These are phyloP conservation scores for Sicyos edulis DNA, from an alignment of 306 rosid genomes.

Conservation along the genomic window DNA sequence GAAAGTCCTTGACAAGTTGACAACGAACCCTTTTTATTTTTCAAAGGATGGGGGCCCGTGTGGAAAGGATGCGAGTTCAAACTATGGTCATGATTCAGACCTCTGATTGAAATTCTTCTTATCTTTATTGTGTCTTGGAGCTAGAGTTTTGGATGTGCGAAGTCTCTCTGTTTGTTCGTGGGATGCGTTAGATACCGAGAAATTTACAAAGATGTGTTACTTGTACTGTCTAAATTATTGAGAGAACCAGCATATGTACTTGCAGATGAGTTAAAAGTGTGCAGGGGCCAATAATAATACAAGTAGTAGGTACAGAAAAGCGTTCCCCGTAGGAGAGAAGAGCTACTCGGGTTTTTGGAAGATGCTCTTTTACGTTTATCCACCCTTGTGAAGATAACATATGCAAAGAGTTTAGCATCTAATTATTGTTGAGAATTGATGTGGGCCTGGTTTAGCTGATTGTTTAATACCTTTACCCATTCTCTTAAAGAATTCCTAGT, in stretches of 20 bases:
- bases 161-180: not conserved
- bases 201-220: not conserved
- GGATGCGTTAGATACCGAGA: not conserved
- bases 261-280: conserved; percentile 13
- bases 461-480: not conserved
- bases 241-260: conserved; percentile 3
- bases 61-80: not conserved
- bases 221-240: not conserved
- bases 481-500: not conserved
- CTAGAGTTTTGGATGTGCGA: not conserved
- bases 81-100: not conserved
- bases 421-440: not conserved
- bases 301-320: not conserved
- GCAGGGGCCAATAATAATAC: conserved; percentile 2
- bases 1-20: not conserved
- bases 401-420: not conserved
- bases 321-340: not conserved
- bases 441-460: not conserved
- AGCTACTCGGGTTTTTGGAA: not conserved
- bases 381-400: not conserved
- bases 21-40: not conserved
- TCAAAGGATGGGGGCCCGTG: not conserved
- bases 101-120: not conserved
- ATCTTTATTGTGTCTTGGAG: not conserved
- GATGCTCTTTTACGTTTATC: not conserved